Evolutionary conservation across 78 protist genomes (phyloP).

Genomic region (Dictyostelium firmibasis): DNA sequence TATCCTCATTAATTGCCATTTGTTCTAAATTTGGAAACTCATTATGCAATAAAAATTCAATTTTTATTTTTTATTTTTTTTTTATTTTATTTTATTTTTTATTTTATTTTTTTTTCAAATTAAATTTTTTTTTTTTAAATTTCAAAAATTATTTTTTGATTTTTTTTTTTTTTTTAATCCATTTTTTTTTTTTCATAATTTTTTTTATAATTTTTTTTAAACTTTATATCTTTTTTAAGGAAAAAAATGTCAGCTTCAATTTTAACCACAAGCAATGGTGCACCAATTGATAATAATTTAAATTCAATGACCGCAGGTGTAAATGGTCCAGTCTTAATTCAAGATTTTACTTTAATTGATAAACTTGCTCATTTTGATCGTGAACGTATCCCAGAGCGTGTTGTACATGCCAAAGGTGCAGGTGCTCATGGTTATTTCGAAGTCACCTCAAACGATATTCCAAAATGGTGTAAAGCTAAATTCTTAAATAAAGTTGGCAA

Average conservation of each 20-base stretch:
- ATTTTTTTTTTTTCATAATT: background rate
- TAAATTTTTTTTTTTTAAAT: background rate
- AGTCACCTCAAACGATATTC: slow-evolving; percentile 38
- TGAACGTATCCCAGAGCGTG: slow-evolving; percentile 68
- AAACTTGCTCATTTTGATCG: slow-evolving; percentile 69
- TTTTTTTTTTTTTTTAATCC: background rate
- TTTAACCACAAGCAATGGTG: slow-evolving; percentile 72
- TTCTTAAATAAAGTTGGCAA: background rate
- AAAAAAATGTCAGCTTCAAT: slow-evolving; percentile 19
- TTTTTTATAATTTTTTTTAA: background rate
- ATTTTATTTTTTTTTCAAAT: background rate
- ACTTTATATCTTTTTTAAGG: background rate
- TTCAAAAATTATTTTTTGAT: background rate
- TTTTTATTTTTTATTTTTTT: background rate
- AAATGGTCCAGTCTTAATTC: slow-evolving; percentile 86
- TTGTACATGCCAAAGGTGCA: slow-evolving; percentile 64
- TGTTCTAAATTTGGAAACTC: background rate
- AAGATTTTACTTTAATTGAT: slow-evolving; percentile 82
- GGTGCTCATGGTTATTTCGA: slow-evolving; percentile 66
- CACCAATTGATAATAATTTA: slow-evolving; percentile 73
- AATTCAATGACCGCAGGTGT: slow-evolving; percentile 83
- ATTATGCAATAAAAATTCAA: no score
- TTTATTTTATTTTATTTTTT: background rate
- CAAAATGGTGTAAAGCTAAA: slow-evolving; percentile 16
- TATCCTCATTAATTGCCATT: no score